These are phyloP conservation scores for Phytophthora constricta DNA, from an alignment of 352 stramenopile genomes.

Conservation along the genomic window DNA sequence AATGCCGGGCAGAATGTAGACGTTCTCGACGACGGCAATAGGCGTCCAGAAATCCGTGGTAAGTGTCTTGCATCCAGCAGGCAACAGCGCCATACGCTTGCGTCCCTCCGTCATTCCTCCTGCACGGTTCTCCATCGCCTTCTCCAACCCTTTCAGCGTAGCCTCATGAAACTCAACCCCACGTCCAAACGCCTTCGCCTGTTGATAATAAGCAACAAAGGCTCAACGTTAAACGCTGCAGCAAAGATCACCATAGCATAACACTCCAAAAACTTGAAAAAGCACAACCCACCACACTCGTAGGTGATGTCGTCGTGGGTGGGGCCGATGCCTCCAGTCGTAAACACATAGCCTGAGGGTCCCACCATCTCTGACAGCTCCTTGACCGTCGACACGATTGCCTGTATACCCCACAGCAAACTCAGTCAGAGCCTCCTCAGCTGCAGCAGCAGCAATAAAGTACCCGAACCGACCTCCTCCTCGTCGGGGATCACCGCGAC, in stretches of 20 bases:
- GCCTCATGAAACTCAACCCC: conserved; percentile 72
- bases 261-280: conserved; percentile 3
- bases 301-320: conserved; percentile 92
- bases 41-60: conserved; percentile 72
- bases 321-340: conserved; percentile 82
- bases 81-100: conserved; percentile 79
- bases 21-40: conserved; percentile 79
- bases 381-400: conserved; percentile 77
- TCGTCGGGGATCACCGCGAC: conserved; percentile 84
- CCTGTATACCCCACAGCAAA: no score
- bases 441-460: no score
- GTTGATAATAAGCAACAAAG: conserved; percentile 12
- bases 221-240: not conserved
- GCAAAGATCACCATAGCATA: no score
- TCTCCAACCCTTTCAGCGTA: conserved; percentile 66
- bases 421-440: no score
- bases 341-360: conserved; percentile 83
- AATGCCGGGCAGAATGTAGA: conserved; percentile 87
- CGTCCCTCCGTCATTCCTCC: conserved; percentile 67
- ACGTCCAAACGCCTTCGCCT: conserved; percentile 80
- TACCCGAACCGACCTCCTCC: conserved; percentile 51
- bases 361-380: conserved; percentile 78
- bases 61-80: conserved; percentile 60
- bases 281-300: conserved; percentile 53
- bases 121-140: conserved; percentile 43